Percentiles rank a stretch among this genome's conserved stretches.
These are phyloP conservation scores for Sclerotinia trifoliorum DNA, from an alignment of 2,329 filamentous ascomycete species.

Conservation along the genomic window DNA sequence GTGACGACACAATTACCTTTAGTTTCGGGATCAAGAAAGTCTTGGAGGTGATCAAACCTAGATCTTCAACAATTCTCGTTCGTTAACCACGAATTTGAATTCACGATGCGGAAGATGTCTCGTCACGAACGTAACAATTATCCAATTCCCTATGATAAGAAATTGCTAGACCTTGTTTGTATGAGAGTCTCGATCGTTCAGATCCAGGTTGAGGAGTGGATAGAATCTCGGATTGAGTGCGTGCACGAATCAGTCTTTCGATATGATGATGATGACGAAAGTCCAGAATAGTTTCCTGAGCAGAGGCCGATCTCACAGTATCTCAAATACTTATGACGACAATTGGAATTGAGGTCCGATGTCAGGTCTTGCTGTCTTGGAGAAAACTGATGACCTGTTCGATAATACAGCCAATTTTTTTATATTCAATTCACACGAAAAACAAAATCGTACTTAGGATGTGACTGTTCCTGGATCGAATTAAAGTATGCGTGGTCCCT, in stretches of 20 bases:
- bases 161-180: background rate
- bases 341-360: background rate
- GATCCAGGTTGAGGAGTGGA: background rate
- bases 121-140: background rate
- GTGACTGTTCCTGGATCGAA: background rate
- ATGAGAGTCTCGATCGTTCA: background rate
- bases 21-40: background rate
- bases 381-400: background rate
- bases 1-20: background rate
- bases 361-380: background rate
- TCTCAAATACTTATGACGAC: conserved; percentile 1
- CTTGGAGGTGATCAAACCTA: background rate
- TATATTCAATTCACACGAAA: background rate
- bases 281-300: conserved; percentile 1
- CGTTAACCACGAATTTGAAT: background rate
- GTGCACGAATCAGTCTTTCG: background rate
- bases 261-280: background rate
- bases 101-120: background rate
- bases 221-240: background rate
- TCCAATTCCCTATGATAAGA: background rate
- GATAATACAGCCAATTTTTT: background rate
- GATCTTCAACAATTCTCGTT: conserved; percentile 14
- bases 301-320: background rate
- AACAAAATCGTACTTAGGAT: background rate
- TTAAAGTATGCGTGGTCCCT: background rate